Conservation (phyloP, 768 basidiomycete species). For the Galerina sulciceps region DNA sequence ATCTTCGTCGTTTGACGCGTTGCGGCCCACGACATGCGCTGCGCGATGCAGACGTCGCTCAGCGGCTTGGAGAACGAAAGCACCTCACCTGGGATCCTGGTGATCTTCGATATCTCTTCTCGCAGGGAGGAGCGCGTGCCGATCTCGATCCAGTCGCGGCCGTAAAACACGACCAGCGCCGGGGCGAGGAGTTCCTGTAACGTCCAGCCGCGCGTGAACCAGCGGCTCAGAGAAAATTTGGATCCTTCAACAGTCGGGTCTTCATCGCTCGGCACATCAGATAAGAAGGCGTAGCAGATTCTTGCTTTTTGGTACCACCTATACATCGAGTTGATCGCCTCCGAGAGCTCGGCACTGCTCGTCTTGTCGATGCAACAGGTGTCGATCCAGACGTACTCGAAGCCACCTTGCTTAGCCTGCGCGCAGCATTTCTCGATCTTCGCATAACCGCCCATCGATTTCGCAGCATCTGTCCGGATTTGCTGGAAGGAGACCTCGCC, state of each 20-base stretch:
- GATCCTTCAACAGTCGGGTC: background rate
- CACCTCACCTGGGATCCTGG: background rate
- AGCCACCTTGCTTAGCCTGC: background rate
- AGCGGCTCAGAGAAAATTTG: background rate
- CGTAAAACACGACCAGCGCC: slow-evolving; percentile 7
- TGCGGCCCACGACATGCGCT: background rate
- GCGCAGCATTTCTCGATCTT: slow-evolving; percentile 12
- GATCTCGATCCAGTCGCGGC: background rate
- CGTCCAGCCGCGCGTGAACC: slow-evolving; percentile 20
- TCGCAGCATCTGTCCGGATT: background rate
- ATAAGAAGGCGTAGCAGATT: slow-evolving; percentile 10
- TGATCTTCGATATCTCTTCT: background rate
- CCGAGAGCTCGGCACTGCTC: slow-evolving; percentile 14
- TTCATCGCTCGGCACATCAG: slow-evolving; percentile 7
- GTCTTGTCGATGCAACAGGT: slow-evolving; percentile 18
- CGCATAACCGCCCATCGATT: background rate
- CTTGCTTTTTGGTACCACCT: slow-evolving; percentile 11
- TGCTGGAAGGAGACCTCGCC: slow-evolving; percentile 5
- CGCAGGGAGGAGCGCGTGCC: background rate
- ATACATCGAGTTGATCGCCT: slow-evolving; percentile 19
- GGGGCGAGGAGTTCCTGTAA: slow-evolving; percentile 17
- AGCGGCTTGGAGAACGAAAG: background rate
- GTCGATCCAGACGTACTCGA: slow-evolving; percentile 15
- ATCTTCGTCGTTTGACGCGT: background rate
- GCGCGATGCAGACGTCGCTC: too few relatives aligned